Evolutionary conservation across 2,329 filamentous ascomycete genomes (phyloP).

Genomic region (Colletotrichum horii): DNA sequence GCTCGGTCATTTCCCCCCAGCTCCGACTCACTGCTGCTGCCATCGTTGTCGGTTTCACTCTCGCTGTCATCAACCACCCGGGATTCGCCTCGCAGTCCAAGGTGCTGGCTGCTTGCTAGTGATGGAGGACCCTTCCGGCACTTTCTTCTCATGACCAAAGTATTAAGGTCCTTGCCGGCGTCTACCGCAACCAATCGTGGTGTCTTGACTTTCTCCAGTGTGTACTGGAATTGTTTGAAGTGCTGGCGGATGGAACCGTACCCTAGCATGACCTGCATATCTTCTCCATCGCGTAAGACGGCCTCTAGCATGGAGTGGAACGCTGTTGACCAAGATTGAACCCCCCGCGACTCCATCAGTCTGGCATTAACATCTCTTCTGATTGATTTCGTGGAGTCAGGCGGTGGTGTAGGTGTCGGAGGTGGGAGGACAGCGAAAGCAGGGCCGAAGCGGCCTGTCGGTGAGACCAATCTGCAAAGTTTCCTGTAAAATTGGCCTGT

Average conservation of each 20-base stretch:
- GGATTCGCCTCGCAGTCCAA: background rate
- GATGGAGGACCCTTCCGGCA: background rate
- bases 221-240: slow-evolving; percentile 51
- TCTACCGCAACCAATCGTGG: slow-evolving; percentile 62
- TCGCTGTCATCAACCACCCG: background rate
- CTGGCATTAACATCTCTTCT: slow-evolving; percentile 12
- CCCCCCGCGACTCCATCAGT: slow-evolving; percentile 13
- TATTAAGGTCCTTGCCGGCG: slow-evolving; percentile 53
- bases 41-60: background rate
- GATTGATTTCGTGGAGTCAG: background rate
- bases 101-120: background rate
- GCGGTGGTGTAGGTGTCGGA: background rate
- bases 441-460: slow-evolving; percentile 55
- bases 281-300: slow-evolving; percentile 64
- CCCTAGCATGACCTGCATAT: slow-evolving; percentile 61
- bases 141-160: slow-evolving; percentile 42
- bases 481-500: slow-evolving; percentile 49
- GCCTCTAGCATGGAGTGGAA: slow-evolving; percentile 63
- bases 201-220: slow-evolving; percentile 56
- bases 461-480: slow-evolving; percentile 49
- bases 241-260: slow-evolving; percentile 60
- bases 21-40: slow-evolving; percentile 3
- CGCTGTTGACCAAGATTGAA: slow-evolving; percentile 56
- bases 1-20: background rate
- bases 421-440: slow-evolving; percentile 38